Evolutionary conservation across 352 stramenopile species (phyloP).

Genomic region (Phytopythium oedochilum): DNA sequence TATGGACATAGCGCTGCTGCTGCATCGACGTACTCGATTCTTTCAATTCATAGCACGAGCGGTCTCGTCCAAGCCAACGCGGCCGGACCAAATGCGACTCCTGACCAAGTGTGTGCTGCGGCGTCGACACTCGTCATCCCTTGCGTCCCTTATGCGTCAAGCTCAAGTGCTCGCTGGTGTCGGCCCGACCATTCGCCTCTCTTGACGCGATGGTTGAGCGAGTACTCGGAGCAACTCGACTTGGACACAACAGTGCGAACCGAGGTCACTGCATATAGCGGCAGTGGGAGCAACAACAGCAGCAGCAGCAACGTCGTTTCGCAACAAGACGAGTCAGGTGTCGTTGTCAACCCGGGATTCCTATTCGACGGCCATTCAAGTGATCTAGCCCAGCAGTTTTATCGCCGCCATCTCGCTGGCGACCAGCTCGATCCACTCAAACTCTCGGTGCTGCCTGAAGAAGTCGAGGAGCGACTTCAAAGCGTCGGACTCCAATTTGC

Average conservation of each 20-base stretch:
- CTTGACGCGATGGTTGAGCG: constrained; percentile 19
- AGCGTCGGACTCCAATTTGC: constrained; percentile 14
- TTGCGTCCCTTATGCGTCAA: constrained; percentile 18
- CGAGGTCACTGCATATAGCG: neutral
- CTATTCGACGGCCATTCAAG: constrained; percentile 20
- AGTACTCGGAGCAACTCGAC: constrained; percentile 9
- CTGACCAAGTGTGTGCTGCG: constrained; percentile 5
- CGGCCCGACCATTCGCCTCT: constrained; percentile 13
- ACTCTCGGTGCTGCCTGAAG: constrained; percentile 8
- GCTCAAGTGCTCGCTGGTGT: constrained; percentile 25
- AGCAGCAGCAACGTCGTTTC: neutral
- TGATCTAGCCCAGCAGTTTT: constrained; percentile 34
- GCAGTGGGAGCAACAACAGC: neutral
- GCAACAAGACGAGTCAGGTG: constrained; percentile 11
- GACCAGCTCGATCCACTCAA: constrained; percentile 3
- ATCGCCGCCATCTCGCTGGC: constrained; percentile 12
- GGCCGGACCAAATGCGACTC: neutral
- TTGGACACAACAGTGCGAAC: neutral
- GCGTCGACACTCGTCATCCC: constrained; percentile 14
- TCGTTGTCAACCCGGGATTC: constrained; percentile 11
- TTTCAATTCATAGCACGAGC: constrained; percentile 12
- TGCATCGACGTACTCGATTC: constrained; percentile 11
- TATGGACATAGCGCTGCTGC: constrained; percentile 7
- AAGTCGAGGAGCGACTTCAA: constrained; percentile 15
- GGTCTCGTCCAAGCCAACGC: neutral